These are phyloP conservation scores for Oenanthe sinensis DNA, from an alignment of 129 eudicot genomes.

Conservation along the genomic window DNA sequence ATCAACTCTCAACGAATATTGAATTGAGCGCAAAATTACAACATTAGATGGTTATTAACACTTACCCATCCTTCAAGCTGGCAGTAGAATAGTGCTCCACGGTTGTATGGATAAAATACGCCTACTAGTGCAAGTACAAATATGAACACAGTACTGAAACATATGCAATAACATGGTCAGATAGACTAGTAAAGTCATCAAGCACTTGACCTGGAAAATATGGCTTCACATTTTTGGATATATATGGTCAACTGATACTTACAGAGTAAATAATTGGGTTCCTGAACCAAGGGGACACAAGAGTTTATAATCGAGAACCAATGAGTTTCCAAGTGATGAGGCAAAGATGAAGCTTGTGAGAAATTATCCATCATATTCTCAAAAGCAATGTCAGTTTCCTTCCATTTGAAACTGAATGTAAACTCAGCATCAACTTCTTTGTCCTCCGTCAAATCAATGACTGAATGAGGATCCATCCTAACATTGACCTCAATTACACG, in stretches of 20 bases:
- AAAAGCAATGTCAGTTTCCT: conserved; percentile 7
- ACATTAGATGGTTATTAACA: too few relatives aligned
- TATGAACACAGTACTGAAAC: conserved; percentile 42
- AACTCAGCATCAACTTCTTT: conserved; percentile 10
- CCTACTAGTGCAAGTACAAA: conserved; percentile 44
- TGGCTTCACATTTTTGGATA: too few relatives aligned
- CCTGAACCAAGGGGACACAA: conserved; percentile 51
- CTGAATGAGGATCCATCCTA: conserved; percentile 5
- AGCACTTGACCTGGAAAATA: background rate
- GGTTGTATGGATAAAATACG: conserved; percentile 46
- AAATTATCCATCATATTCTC: conserved; percentile 9
- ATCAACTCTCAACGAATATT: too few relatives aligned
- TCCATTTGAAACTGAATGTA: conserved; percentile 5
- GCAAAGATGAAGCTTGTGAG: conserved; percentile 6
- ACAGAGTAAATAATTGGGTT: conserved; percentile 53
- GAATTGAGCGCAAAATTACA: too few relatives aligned
- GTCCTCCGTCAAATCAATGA: conserved; percentile 8
- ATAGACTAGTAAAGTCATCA: background rate
- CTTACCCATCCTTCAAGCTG: too few relatives aligned
- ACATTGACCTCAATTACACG: conserved; percentile 11
- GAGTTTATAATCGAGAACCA: conserved; percentile 12
- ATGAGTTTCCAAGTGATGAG: conserved; percentile 6
- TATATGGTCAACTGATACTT: conserved; percentile 19
- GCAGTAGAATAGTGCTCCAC: conserved; percentile 57
- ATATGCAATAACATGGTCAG: background rate